Evolutionary conservation across 2,329 filamentous ascomycete genomes (phyloP).

Genomic region (Macroventuria anomochaeta): DNA sequence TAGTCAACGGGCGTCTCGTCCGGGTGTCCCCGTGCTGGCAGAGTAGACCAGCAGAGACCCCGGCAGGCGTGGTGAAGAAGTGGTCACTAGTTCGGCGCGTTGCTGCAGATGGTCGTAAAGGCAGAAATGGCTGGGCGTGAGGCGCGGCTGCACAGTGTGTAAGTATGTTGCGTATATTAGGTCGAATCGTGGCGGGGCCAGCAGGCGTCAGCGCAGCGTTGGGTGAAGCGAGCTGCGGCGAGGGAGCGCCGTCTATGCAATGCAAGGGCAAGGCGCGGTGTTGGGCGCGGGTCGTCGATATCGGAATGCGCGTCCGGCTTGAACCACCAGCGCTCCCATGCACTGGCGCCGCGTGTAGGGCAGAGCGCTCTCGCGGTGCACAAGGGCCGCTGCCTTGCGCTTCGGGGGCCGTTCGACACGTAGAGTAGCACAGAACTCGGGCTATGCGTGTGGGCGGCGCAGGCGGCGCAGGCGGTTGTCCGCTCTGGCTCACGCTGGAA

Average conservation of each 20-base stretch:
- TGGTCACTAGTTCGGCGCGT: conserved; percentile 3
- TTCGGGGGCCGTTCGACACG: conserved; percentile 4
- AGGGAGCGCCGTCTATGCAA: conserved; percentile 1
- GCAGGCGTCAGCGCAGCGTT: conserved; percentile 17
- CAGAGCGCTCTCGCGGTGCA: conserved; percentile 4
- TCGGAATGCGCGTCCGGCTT: conserved; percentile 20
- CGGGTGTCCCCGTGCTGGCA: conserved; percentile 31
- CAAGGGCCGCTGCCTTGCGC: conserved; percentile 10
- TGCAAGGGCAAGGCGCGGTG: conserved; percentile 10
- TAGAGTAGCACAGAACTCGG: neutral
- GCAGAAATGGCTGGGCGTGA: conserved; percentile 9
- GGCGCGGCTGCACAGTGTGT: neutral
- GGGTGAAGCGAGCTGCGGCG: conserved; percentile 2
- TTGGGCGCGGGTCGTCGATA: conserved; percentile 5
- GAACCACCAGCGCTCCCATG: conserved; percentile 19
- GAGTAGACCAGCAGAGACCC: conserved; percentile 39
- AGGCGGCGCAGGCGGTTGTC: neutral
- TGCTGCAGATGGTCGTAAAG: conserved; percentile 15
- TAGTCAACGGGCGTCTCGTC: conserved; percentile 18
- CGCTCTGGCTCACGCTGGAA: neutral
- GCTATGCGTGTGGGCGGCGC: neutral
- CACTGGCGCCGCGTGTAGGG: conserved; percentile 21
- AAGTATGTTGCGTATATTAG: no score
- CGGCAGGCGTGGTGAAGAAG: conserved; percentile 19
- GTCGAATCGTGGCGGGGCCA: conserved; percentile 5